Conservation (phyloP, 2,329 filamentous ascomycete species). For the Pseudogymnoascus sp. region DNA sequence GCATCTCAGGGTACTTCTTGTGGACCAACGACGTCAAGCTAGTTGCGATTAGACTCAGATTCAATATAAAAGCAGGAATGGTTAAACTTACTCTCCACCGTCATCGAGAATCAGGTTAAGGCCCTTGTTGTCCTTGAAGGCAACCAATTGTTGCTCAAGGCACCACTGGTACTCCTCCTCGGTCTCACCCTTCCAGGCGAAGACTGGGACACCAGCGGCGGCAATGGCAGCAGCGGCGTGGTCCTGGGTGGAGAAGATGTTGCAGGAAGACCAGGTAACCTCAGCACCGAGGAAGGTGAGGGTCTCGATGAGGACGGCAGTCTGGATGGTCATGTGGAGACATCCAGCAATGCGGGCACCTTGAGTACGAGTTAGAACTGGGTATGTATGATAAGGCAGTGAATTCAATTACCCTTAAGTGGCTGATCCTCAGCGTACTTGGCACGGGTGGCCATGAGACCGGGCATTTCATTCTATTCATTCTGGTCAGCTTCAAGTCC, state of each 20-base stretch:
- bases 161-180: conserved; percentile 99
- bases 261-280: conserved; percentile 98
- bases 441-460: conserved; percentile 87
- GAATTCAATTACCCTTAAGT: conserved; percentile 49
- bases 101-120: conserved; percentile 99
- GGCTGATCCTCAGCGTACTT: conserved; percentile 94
- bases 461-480: conserved; percentile 73
- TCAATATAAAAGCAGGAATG: not conserved
- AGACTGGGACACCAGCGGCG: conserved; percentile 82
- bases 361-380: not conserved
- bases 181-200: conserved; percentile 73
- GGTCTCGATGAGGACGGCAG: conserved; percentile 98
- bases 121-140: conserved; percentile 94
- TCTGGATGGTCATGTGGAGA: conserved; percentile 99
- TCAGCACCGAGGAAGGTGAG: conserved; percentile 90
- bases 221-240: conserved; percentile 97
- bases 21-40: conserved; percentile 85
- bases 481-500: conserved; percentile 1
- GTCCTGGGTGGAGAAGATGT: conserved; percentile 99
- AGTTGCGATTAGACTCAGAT: not conserved
- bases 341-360: conserved; percentile 92
- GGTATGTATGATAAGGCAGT: conserved; percentile 19
- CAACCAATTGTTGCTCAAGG: conserved; percentile 91
- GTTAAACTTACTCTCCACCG: conserved; percentile 60
- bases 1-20: conserved; percentile 96